A percentile compares a stretch with the other conserved stretches of the same genome.
phyloP scores from a whole-genome alignment of 2,329 filamentous ascomycete genomes.

The Aspergillus nomiae region DNA sequence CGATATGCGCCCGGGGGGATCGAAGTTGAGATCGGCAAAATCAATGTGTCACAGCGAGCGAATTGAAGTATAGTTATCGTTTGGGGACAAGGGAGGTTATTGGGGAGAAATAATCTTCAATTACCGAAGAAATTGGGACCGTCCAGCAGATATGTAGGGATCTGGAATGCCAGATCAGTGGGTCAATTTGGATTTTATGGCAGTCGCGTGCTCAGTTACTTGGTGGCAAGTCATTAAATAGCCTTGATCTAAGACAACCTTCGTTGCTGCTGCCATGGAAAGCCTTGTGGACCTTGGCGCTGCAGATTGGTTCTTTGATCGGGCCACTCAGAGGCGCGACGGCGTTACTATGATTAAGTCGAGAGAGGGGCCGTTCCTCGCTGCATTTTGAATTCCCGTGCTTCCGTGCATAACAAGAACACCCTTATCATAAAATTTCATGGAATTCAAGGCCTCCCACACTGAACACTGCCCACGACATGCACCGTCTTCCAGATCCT shows the following conservation, averaged over 20 bases:
- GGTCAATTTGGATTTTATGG: background rate
- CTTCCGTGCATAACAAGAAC: background rate
- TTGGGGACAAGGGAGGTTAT: background rate
- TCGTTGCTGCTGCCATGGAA: background rate
- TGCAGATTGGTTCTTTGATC: background rate
- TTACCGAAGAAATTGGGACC: background rate
- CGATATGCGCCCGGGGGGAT: background rate
- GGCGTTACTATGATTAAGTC: background rate
- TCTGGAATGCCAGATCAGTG: background rate
- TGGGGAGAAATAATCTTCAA: background rate
- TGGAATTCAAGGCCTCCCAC: too few relatives aligned
- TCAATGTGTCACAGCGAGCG: background rate
- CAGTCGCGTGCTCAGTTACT: constrained; percentile 3
- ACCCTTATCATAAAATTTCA: background rate
- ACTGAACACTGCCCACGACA: background rate
- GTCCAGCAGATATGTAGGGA: background rate
- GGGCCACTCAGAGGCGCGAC: background rate
- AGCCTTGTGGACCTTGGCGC: background rate
- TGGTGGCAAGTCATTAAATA: background rate
- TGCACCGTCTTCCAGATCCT: background rate
- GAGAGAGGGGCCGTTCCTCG: background rate
- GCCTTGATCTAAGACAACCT: background rate
- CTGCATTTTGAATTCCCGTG: too few relatives aligned
- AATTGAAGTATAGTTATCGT: background rate
- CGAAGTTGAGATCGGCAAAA: background rate